These are phyloP conservation scores for Pseudocercospora fijiensis DNA, from an alignment of 2,329 filamentous ascomycete genomes.

Conservation along the genomic window DNA sequence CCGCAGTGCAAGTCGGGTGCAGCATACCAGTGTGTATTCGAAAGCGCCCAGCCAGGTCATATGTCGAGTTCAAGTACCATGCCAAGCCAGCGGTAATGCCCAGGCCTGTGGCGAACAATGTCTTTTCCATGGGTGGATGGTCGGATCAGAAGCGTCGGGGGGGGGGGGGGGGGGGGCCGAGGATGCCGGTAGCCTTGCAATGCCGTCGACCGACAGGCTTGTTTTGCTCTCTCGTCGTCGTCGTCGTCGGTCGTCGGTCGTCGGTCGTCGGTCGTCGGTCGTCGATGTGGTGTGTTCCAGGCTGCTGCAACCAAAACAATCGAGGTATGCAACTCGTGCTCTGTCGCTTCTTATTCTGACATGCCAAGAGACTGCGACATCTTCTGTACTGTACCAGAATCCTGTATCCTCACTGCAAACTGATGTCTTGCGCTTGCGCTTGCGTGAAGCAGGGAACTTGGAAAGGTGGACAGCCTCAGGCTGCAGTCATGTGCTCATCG, in stretches of 20 bases:
- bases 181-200: neutral
- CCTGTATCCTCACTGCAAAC: neutral
- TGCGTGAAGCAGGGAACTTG: neutral
- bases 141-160: neutral
- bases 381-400: neutral
- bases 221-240: neutral
- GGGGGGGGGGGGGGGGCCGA: neutral
- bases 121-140: neutral
- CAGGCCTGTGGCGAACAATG: neutral
- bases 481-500: neutral
- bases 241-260: too few relatives aligned
- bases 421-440: neutral
- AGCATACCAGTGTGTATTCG: neutral
- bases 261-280: too few relatives aligned
- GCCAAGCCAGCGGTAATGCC: neutral
- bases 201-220: constrained; percentile 1
- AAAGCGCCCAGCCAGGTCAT: neutral
- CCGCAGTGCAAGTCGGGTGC: neutral
- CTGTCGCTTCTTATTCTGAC: neutral
- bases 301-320: constrained; percentile 3
- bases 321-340: neutral
- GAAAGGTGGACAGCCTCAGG: neutral
- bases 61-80: neutral
- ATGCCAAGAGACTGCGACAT: neutral
- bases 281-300: constrained; percentile 1